phyloP scores from a whole-genome alignment of 371 early-diverging fungal species.

The Smittium culicis region DNA sequence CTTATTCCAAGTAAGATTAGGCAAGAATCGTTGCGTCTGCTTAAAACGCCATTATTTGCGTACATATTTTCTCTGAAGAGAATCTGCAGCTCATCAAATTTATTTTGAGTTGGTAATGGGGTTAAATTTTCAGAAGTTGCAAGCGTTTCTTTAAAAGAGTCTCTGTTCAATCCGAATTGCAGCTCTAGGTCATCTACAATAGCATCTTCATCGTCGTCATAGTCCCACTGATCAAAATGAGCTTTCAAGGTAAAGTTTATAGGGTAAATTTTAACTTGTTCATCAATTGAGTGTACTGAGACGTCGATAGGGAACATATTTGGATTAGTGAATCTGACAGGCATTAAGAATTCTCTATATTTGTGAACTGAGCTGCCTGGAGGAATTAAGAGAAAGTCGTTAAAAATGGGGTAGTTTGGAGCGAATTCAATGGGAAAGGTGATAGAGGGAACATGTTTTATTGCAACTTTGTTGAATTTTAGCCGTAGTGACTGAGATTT shows the following conservation, averaged over 20 bases:
- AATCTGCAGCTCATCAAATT: slow-evolving; percentile 10
- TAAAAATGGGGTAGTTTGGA: slow-evolving; percentile 37
- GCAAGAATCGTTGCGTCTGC: background rate
- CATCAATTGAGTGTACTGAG: slow-evolving; percentile 26
- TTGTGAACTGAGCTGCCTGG: slow-evolving; percentile 22
- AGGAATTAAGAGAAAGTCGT: slow-evolving; percentile 19
- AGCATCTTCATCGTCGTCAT: slow-evolving; percentile 47
- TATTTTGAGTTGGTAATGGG: background rate
- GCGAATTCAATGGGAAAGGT: slow-evolving; percentile 40
- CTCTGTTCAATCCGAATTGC: background rate
- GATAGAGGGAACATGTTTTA: slow-evolving; percentile 62
- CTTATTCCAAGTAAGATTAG: slow-evolving; percentile 2
- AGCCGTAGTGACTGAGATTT: slow-evolving; percentile 75
- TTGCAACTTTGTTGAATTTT: slow-evolving; percentile 72
- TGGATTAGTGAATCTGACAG: slow-evolving; percentile 75
- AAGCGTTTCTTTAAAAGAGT: background rate
- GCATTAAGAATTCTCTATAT: slow-evolving; percentile 38
- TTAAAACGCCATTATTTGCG: background rate
- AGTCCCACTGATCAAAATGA: slow-evolving; percentile 70
- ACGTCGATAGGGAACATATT: slow-evolving; percentile 35
- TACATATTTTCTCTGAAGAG: slow-evolving; percentile 1
- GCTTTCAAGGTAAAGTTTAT: slow-evolving; percentile 57
- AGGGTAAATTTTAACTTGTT: slow-evolving; percentile 42
- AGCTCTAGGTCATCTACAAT: slow-evolving; percentile 31
- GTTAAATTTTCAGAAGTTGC: background rate